Evolutionary conservation across 2,329 filamentous ascomycete species (phyloP), one percentile per base, ranked within the genome.

Genomic region (Colletotrichum graminicola): DNA sequence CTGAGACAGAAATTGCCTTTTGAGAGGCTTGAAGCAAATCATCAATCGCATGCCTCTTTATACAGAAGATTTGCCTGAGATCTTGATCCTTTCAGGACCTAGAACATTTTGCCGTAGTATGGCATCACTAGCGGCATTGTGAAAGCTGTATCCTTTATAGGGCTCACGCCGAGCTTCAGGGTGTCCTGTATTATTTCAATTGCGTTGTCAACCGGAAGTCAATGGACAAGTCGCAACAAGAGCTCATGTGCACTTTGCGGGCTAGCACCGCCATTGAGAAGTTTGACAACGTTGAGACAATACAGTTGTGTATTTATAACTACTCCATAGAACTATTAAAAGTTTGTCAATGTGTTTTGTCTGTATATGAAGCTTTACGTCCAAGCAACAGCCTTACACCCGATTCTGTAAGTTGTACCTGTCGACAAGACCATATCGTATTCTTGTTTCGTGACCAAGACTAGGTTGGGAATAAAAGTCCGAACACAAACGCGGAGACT

Each of bases 21-120:
- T 5, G 14, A 16, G 39, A 16, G 39, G 39, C 39, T 16, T 6
- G 2, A 5, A 41, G 14, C 39, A 41, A 16, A 4, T 14, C 14
- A 18, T 14, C 39, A 41, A 41, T 3, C 36, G 10, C 36, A 39
- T 11, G 3, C 10, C 36, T 10, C 2, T 12, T 12, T 39, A 41
- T 41, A 4, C 39, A 1, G 16, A 41, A 3, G 5, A 10, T 18
- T 18, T 1, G 1, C 5, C 5, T 18, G 5, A 18, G 16, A 1
- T 41, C 1, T 43, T 43, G 10, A 0, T 47, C 5, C 18, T 23
- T 21, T 8, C 3, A 10, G 45, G 10, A 12, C n/a, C 18, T 23
- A n/a, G 45, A 47, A 18, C n/a, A 12, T 5, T n/a, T 7, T 7
- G 10, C 34, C 7, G 10, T 47, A 23, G 10, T 23, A 11, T 47